Percentiles rank a stretch among this genome's conserved stretches.
These are phyloP conservation scores for Platanthera guangdongensis DNA, from an alignment of 106 monocot species.

Conservation along the genomic window DNA sequence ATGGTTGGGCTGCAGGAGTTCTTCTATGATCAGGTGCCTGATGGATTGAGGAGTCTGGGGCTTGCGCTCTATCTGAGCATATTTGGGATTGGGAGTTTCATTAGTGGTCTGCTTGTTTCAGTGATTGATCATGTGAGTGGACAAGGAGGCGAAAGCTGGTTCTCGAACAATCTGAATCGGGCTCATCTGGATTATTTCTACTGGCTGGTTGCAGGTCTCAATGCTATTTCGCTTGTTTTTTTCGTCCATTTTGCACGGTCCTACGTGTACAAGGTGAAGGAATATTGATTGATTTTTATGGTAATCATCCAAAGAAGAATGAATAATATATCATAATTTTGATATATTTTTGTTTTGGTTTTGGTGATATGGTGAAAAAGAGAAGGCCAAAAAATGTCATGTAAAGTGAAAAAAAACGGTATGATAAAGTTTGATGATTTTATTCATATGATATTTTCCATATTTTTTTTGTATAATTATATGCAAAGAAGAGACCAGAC, in stretches of 20 bases:
- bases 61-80: slow-evolving; percentile 9
- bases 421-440: no score
- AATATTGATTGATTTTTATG: not conserved
- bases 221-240: not conserved
- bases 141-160: slow-evolving; percentile 6
- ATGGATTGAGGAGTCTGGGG: slow-evolving; percentile 6
- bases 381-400: no score
- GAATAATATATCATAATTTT: no score
- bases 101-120: slow-evolving; percentile 3
- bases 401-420: no score
- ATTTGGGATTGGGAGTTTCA: slow-evolving; percentile 1
- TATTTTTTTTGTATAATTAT: no score
- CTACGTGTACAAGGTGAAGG: slow-evolving; percentile 11
- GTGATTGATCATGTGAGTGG: not conserved
- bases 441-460: no score
- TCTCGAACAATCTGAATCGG: slow-evolving; percentile 9
- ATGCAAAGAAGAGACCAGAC: no score
- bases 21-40: slow-evolving; percentile 14
- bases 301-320: no score
- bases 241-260: not conserved
- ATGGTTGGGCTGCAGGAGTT: slow-evolving; percentile 12
- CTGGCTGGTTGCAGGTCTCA: slow-evolving; percentile 9
- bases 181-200: slow-evolving; percentile 18
- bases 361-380: no score
- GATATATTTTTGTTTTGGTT: no score